phyloP scores from a whole-genome alignment of 352 stramenopile species.

The Hyaloperonospora arabidopsidis region DNA sequence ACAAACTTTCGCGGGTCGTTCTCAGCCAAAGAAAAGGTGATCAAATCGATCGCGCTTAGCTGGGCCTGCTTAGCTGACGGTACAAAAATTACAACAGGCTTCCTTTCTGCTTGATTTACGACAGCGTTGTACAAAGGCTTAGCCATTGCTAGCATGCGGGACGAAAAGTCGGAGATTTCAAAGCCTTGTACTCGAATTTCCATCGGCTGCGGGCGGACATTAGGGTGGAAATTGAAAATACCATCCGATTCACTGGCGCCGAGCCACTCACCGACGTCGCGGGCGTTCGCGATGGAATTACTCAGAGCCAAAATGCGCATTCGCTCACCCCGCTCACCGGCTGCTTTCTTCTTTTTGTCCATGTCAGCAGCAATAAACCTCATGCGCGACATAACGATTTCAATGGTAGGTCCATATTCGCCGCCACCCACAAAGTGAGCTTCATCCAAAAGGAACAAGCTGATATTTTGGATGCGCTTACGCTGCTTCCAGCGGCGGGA shows the following conservation, averaged over 20 bases:
- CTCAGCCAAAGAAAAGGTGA: constrained; percentile 92
- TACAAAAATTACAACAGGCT: constrained; percentile 94
- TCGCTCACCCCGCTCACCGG: constrained; percentile 23
- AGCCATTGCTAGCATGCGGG: constrained; percentile 95
- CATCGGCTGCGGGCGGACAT: constrained; percentile 92
- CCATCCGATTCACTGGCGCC: constrained; percentile 86
- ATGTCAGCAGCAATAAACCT: constrained; percentile 92
- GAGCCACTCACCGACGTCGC: constrained; percentile 98
- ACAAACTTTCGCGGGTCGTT: constrained; percentile 73
- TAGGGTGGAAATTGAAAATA: constrained; percentile 68
- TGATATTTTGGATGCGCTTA: constrained; percentile 92
- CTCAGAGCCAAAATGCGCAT: constrained; percentile 93
- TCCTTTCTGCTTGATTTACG: constrained; percentile 73
- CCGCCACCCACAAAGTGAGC: constrained; percentile 94
- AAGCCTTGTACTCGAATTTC: constrained; percentile 97
- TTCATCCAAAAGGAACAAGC: constrained; percentile 95
- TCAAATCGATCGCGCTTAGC: constrained; percentile 97
- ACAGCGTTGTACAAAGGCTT: constrained; percentile 97
- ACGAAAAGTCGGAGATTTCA: constrained; percentile 95
- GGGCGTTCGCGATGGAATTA: constrained; percentile 95
- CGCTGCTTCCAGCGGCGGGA: constrained; percentile 95
- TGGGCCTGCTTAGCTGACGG: constrained; percentile 97
- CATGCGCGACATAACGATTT: constrained; percentile 97
- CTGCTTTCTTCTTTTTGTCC: constrained; percentile 58
- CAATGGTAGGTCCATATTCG: constrained; percentile 88